Evolutionary conservation across 331 rosid species (phyloP).

Genomic region (Phaseolus coccineus): DNA sequence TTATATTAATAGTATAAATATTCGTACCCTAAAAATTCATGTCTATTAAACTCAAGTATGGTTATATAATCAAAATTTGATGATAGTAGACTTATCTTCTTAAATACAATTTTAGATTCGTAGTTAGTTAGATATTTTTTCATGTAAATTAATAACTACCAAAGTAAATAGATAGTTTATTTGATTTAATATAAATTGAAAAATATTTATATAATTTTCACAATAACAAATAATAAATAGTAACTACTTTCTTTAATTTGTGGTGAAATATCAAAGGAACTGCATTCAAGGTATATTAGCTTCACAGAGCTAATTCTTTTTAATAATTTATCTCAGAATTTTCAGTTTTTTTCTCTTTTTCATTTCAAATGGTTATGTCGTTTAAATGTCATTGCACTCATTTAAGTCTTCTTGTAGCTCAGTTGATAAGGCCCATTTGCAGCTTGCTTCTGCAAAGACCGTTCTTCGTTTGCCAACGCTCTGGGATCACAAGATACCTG

Average conservation of each 20-base stretch:
- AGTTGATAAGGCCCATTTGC: constrained; percentile 92
- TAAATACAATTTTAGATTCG: too few relatives aligned
- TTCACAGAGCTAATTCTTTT: constrained; percentile 5
- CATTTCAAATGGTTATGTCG: constrained; percentile 30
- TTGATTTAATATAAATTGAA: too few relatives aligned
- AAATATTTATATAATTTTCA: too few relatives aligned
- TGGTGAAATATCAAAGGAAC: constrained; percentile 90
- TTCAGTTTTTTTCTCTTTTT: background rate
- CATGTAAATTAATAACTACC: too few relatives aligned
- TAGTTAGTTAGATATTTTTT: too few relatives aligned
- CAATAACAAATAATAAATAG: too few relatives aligned
- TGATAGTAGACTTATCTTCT: too few relatives aligned
- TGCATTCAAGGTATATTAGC: constrained; percentile 76
- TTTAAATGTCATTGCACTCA: constrained; percentile 37
- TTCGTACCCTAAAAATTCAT: too few relatives aligned
- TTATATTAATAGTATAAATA: too few relatives aligned
- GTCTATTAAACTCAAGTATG: too few relatives aligned
- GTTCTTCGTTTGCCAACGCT: constrained; percentile 86
- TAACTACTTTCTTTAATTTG: constrained; percentile 4
- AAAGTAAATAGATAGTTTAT: too few relatives aligned
- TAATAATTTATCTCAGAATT: constrained; percentile 14
- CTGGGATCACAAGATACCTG: constrained; percentile 94
- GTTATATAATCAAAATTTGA: too few relatives aligned
- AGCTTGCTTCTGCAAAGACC: constrained; percentile 96
- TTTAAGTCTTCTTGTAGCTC: constrained; percentile 64